Conservation (phyloP, 306 rosid species). For the Pterocarpus macrocarpus region DNA sequence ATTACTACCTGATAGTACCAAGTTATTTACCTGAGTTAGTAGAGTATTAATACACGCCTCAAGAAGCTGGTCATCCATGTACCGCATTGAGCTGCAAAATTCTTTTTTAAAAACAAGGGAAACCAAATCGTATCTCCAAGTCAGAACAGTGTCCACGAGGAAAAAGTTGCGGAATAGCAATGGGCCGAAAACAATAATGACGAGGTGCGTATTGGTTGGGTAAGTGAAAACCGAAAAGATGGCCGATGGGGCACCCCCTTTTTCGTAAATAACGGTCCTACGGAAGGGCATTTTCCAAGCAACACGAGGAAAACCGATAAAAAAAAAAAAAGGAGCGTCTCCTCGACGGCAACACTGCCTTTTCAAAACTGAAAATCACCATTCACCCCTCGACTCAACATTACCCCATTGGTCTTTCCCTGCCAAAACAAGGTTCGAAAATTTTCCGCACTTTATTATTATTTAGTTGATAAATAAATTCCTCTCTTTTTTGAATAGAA, state of each 20-base stretch:
- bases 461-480: neutral
- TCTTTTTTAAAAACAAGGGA: no score
- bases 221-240: neutral
- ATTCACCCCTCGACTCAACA: neutral
- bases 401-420: conserved; percentile 32
- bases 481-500: neutral
- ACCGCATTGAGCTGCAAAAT: no score
- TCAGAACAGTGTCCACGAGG: no score
- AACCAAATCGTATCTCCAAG: no score
- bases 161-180: no score
- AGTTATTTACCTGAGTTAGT: no score
- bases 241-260: neutral
- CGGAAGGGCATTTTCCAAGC: neutral
- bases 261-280: conserved; percentile 35
- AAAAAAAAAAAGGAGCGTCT: neutral
- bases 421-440: neutral
- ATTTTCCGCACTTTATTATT: neutral
- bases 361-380: neutral
- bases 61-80: no score
- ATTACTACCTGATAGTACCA: no score
- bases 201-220: neutral
- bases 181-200: neutral
- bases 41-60: no score
- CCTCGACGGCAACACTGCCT: conserved; percentile 9
- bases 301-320: neutral